phyloP scores from a whole-genome alignment of 495 filamentous ascomycete genomes.

The Podospora appendiculata region DNA sequence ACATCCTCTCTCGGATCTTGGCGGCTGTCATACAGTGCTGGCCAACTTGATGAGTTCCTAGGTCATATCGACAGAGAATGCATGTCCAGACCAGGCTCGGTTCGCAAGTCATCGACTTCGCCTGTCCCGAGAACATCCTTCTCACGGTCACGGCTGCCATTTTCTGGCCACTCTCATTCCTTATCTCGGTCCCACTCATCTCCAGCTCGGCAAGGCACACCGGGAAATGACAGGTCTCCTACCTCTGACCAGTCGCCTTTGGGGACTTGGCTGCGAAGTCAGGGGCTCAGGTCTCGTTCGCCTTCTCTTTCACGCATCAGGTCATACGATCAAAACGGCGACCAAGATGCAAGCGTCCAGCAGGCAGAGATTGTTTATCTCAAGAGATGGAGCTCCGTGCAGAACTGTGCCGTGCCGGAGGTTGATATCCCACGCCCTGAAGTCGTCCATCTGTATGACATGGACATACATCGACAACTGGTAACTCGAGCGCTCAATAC shows the following conservation, averaged over 20 bases:
- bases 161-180: constrained; percentile 6
- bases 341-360: constrained; percentile 13
- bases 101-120: not conserved
- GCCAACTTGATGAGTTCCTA: constrained; percentile 22
- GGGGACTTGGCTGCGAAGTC: constrained; percentile 34
- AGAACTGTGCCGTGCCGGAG: constrained; percentile 6
- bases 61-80: constrained; percentile 3
- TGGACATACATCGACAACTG: constrained; percentile 20
- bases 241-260: constrained; percentile 25
- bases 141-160: no score
- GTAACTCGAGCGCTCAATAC: constrained; percentile 13
- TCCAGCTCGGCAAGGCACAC: constrained; percentile 8
- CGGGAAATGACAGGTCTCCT: constrained; percentile 5
- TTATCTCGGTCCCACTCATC: constrained; percentile 10
- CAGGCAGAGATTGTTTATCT: constrained; percentile 20
- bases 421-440: constrained; percentile 17
- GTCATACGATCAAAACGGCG: constrained; percentile 6
- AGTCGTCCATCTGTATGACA: constrained; percentile 18
- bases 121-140: not conserved
- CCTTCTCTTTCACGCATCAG: constrained; percentile 4
- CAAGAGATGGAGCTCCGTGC: constrained; percentile 13
- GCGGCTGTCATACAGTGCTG: constrained; percentile 30
- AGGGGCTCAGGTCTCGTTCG: constrained; percentile 25
- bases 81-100: constrained; percentile 1
- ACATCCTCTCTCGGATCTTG: constrained; percentile 31